Percentiles rank a stretch among this genome's conserved stretches.
phyloP scores from a whole-genome alignment of 495 filamentous ascomycete genomes.

The Cercophora samala region DNA sequence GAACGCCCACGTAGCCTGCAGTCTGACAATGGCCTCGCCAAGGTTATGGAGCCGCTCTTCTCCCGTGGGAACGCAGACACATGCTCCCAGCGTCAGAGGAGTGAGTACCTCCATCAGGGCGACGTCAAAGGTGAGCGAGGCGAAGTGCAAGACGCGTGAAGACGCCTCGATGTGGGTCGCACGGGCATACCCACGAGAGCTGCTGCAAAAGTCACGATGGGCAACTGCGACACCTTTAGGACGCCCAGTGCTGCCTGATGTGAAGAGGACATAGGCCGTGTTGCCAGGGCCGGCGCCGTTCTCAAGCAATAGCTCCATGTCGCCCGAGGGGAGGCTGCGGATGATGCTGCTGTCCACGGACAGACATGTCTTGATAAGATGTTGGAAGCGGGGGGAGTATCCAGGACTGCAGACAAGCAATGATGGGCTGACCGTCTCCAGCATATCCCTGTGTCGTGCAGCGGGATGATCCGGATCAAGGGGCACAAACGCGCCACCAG shows the following conservation, averaged over 20 bases:
- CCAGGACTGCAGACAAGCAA: constrained; percentile 28
- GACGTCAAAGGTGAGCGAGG: constrained; percentile 58
- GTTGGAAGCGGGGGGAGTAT: constrained; percentile 14
- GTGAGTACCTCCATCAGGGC: constrained; percentile 55
- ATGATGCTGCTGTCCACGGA: constrained; percentile 17
- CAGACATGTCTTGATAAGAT: constrained; percentile 12
- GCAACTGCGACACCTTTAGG: constrained; percentile 46
- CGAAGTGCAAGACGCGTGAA: constrained; percentile 53
- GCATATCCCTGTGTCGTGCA: constrained; percentile 41
- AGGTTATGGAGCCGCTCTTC: constrained; percentile 45
- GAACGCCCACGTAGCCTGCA: constrained; percentile 25
- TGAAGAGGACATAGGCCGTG: constrained; percentile 52
- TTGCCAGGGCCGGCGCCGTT: constrained; percentile 14
- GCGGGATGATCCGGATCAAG: constrained; percentile 55
- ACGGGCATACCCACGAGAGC: constrained; percentile 33
- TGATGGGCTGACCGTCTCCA: constrained; percentile 31
- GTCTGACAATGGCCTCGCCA: constrained; percentile 25
- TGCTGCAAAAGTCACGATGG: constrained; percentile 37
- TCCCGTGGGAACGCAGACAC: constrained; percentile 58
- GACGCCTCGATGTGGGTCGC: constrained; percentile 13
- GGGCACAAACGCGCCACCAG: constrained; percentile 55
- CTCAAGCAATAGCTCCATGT: background rate
- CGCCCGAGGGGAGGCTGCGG: constrained; percentile 11
- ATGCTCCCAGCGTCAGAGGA: constrained; percentile 57
- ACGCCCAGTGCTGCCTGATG: constrained; percentile 57